Evolutionary conservation across 2,329 filamentous ascomycete genomes (phyloP), one percentile per base, ranked within the genome.

Genomic region (Aureobasidium zeae): DNA sequence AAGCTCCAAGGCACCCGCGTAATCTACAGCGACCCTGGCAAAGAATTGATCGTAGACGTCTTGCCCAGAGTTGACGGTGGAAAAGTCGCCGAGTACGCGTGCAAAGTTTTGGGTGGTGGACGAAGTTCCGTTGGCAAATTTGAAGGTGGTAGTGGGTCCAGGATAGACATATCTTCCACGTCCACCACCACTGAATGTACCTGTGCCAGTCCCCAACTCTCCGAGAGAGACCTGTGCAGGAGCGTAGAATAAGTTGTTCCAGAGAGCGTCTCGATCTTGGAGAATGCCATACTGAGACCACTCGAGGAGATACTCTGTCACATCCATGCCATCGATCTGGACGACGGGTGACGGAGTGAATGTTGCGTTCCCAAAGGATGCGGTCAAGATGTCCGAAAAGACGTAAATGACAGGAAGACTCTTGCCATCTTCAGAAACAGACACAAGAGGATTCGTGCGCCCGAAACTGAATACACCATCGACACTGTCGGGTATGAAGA

Each of bases 351-450:
- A 72, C 2, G 73, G 65, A 5, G 55, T 57, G 48, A 65, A 64
- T 36, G 64, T 55, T 10, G 59, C 47, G 49, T 68, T 63, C 44
- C 62, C 54, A 44, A 67, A 58, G 5, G 59, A 62, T 19, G 63
- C 59, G 15, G 61, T 56, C 32, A 69, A 55, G 1, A 73, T 58
- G 48, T 74, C 70, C 10, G 64, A 57, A 45, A 70, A 71, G 15
- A 71, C 65, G 48, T 76, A 81, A 2, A 79, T 63, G 46, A 76
- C 67, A 0, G 79, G 79, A 9, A 77, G 55, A 42, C 71, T 67
- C 13, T 65, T 57, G n/a, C 78, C 78, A 54, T 82, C 76, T 3
- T 61, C 51, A 2, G 77, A 81, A 6, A 81, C 67, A 0, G 77
- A 81, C 0, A 81, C 74, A 1, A 82, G 53, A 38, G 66, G 62